A percentile compares a stretch with the other conserved stretches of the same genome.
Evolutionary conservation across 345 rosid species (phyloP).

Genomic region (Eucalyptus microcorys): DNA sequence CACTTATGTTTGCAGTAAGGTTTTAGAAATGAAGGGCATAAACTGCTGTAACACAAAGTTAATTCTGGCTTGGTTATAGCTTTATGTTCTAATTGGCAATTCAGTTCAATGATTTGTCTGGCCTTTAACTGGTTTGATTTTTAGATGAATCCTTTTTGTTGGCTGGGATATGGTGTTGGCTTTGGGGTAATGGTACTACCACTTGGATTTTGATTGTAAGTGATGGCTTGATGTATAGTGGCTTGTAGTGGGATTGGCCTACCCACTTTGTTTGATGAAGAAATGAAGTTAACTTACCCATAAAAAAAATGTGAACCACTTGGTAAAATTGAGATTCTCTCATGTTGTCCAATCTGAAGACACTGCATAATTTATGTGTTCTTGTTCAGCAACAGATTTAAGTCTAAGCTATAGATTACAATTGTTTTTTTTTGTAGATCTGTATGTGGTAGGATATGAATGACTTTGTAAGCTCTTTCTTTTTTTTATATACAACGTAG

Average conservation of each 20-base stretch:
- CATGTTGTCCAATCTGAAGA: neutral
- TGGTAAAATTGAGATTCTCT: neutral
- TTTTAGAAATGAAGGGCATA: neutral
- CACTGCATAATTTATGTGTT: neutral
- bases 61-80: neutral
- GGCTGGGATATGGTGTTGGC: neutral
- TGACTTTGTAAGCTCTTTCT: neutral
- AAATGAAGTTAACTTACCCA: neutral
- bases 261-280: neutral
- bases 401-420: neutral
- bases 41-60: neutral
- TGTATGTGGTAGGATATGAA: neutral
- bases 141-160: neutral
- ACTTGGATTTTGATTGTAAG: neutral
- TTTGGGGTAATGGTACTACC: neutral
- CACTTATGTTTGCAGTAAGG: neutral
- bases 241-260: neutral
- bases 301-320: neutral
- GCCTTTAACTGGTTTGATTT: neutral
- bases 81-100: neutral
- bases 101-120: neutral
- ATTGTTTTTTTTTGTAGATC: neutral
- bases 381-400: neutral
- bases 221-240: neutral
- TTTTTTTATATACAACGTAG: neutral